These are phyloP conservation scores for Quercus tomentella DNA, from an alignment of 331 rosid species.

Conservation along the genomic window DNA sequence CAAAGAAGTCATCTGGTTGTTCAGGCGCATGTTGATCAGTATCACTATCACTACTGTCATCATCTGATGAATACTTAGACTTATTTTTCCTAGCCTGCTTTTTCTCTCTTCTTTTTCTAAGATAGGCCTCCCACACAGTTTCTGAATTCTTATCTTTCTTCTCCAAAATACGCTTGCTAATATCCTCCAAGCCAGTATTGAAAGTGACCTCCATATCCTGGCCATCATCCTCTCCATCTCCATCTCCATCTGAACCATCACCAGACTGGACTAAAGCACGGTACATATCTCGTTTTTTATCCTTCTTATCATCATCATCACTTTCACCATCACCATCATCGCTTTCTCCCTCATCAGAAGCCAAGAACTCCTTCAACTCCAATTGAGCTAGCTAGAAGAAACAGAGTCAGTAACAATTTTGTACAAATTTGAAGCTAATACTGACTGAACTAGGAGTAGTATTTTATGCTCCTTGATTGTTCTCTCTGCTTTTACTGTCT, in stretches of 20 bases:
- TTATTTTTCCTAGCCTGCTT: conserved; percentile 61
- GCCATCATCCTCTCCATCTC: conserved; percentile 43
- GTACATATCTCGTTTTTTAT: conserved; percentile 43
- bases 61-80: conserved; percentile 58
- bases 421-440: neutral
- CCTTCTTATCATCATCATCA: conserved; percentile 38
- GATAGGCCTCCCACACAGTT: conserved; percentile 76
- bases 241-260: conserved; percentile 56
- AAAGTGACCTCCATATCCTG: conserved; percentile 96
- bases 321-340: conserved; percentile 44
- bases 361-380: conserved; percentile 70
- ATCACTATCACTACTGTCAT: conserved; percentile 56
- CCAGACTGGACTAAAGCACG: conserved; percentile 58
- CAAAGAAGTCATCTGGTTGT: conserved; percentile 69
- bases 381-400: conserved; percentile 54
- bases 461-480: neutral
- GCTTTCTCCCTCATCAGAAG: conserved; percentile 76
- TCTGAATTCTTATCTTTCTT: conserved; percentile 73
- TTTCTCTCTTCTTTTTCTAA: conserved; percentile 66
- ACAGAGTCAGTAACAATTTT: conserved; percentile 9
- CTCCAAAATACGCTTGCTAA: conserved; percentile 76
- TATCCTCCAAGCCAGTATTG: conserved; percentile 80
- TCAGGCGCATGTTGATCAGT: conserved; percentile 45
- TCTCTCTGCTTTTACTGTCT: neutral
- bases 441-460: no score